These are phyloP conservation scores for Smittium culicis DNA, from an alignment of 371 early-diverging fungal genomes.

Conservation along the genomic window DNA sequence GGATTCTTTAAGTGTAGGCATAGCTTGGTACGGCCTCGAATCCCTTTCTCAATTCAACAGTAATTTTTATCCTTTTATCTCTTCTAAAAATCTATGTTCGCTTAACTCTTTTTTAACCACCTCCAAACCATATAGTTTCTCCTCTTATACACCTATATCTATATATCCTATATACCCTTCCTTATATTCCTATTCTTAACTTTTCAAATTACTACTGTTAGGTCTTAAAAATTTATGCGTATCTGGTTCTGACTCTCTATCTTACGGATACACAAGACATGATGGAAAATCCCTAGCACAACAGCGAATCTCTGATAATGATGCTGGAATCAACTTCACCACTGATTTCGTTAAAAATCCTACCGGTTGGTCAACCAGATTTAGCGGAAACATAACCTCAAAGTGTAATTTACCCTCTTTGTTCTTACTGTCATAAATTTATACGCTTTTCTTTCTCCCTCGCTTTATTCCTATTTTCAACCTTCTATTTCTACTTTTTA, in stretches of 20 bases:
- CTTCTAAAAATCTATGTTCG: conserved; percentile 30
- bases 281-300: conserved; percentile 69
- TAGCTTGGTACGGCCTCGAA: conserved; percentile 77
- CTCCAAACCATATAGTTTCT: too few species aligned
- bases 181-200: background rate
- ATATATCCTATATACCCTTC: too few species aligned
- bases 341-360: conserved; percentile 70
- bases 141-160: too few species aligned
- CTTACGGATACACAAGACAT: conserved; percentile 79
- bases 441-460: background rate
- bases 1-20: conserved; percentile 66
- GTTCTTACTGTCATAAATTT: too few species aligned
- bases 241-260: conserved; percentile 55
- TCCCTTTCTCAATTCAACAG: conserved; percentile 40
- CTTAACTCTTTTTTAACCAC: too few species aligned
- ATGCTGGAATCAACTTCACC: conserved; percentile 50
- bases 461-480: background rate
- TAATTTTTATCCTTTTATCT: conserved; percentile 13
- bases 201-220: too few species aligned
- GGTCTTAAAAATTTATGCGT: conserved; percentile 74
- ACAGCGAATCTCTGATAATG: conserved; percentile 58
- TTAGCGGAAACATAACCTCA: background rate
- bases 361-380: conserved; percentile 15
- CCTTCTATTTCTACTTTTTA: background rate
- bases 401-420: too few species aligned